Percentiles rank a stretch among this genome's conserved stretches.
Conservation (phyloP, 2,329 filamentous ascomycete genomes). For the Pyrenochaeta sp. region DNA sequence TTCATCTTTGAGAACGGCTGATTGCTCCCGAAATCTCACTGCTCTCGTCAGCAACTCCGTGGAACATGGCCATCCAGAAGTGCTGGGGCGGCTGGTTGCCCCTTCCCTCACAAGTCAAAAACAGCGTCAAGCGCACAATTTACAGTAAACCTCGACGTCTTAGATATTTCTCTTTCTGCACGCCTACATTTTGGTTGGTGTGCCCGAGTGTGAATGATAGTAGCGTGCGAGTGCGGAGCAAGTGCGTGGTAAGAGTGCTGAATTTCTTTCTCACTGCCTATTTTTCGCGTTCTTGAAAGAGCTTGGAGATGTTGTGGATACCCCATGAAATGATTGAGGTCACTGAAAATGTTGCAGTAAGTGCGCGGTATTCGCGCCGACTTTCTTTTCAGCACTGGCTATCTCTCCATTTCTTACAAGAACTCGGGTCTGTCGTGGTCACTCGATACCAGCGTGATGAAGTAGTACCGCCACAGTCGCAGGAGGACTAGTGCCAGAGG, state of each 20-base stretch:
- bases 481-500: too few relatives aligned
- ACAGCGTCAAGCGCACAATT: not conserved
- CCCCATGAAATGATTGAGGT: not conserved
- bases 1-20: not conserved
- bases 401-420: not conserved
- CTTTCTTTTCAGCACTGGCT: not conserved
- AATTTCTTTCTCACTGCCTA: not conserved
- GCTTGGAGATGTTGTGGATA: not conserved
- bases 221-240: too few relatives aligned
- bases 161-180: not conserved
- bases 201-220: not conserved
- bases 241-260: too few relatives aligned
- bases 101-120: not conserved
- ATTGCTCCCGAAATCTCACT: not conserved
- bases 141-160: too few relatives aligned
- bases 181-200: not conserved
- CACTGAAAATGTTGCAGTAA: not conserved
- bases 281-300: not conserved
- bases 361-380: too few relatives aligned
- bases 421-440: not conserved
- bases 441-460: not conserved
- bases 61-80: not conserved
- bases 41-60: not conserved
- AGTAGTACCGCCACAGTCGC: too few relatives aligned
- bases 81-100: not conserved